Evolutionary conservation across 2,329 filamentous ascomycete genomes (phyloP).

Genomic region (Clonostachys rosea): DNA sequence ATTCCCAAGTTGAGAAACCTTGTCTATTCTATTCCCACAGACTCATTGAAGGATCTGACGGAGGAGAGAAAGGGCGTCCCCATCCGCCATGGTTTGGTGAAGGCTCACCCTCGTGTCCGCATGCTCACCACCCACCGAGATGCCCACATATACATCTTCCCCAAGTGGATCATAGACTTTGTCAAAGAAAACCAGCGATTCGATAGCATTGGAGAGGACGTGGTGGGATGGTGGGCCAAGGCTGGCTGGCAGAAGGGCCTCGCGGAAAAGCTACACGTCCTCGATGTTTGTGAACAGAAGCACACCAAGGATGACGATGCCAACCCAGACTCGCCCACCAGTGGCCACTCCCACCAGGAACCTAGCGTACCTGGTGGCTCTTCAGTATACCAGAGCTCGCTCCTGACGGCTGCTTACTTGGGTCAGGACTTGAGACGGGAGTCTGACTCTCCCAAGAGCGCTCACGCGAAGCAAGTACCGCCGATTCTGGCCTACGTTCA

Average conservation of each 20-base stretch:
- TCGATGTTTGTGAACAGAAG: conserved; percentile 48
- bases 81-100: conserved; percentile 71
- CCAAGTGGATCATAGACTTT: conserved; percentile 85
- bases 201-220: conserved; percentile 85
- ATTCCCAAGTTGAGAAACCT: conserved; percentile 68
- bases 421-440: background rate
- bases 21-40: conserved; percentile 82
- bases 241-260: conserved; percentile 84
- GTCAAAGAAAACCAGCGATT: conserved; percentile 74
- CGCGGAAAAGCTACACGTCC: conserved; percentile 70
- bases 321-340: conserved; percentile 15
- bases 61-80: conserved; percentile 71
- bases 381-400: background rate
- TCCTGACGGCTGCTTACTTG: background rate
- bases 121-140: conserved; percentile 84
- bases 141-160: conserved; percentile 92
- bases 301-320: conserved; percentile 16
- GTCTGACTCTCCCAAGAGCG: conserved; percentile 2
- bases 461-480: conserved; percentile 43
- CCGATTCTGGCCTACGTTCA: conserved; percentile 82
- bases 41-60: conserved; percentile 79
- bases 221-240: conserved; percentile 94
- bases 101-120: conserved; percentile 68
- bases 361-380: background rate
- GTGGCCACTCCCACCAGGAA: background rate